Conservation (phyloP, 2,329 filamentous ascomycete genomes). For the Colletotrichum paranaense region DNA sequence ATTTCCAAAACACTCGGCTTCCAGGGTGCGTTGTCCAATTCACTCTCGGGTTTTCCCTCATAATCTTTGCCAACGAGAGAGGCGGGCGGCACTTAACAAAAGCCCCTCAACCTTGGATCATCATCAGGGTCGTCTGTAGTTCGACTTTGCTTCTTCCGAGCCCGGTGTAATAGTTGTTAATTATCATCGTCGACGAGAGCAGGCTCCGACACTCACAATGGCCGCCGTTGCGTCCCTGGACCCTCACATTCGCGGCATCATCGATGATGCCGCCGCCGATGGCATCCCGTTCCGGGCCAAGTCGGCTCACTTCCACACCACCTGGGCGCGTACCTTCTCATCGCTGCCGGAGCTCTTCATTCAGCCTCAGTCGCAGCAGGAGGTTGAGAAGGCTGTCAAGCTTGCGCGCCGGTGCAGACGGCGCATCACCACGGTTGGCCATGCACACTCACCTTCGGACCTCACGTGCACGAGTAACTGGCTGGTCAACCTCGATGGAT, state of each 20-base stretch:
- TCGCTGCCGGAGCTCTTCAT: constrained; percentile 92
- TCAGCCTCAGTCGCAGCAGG: constrained; percentile 81
- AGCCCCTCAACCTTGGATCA: not conserved
- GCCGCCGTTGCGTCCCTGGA: constrained; percentile 43
- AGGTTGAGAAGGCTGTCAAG: constrained; percentile 86
- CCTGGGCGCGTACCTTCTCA: constrained; percentile 94
- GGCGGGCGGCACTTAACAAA: constrained; percentile 4
- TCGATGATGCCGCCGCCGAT: constrained; percentile 44
- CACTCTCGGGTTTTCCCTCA: not conserved
- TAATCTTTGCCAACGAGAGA: not conserved
- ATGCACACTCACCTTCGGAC: constrained; percentile 90
- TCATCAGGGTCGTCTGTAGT: not conserved
- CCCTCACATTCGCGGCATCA: constrained; percentile 49
- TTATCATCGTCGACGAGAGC: not conserved
- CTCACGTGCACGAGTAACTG: constrained; percentile 94
- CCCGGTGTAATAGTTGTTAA: not conserved
- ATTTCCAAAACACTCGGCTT: not conserved
- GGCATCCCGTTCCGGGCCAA: constrained; percentile 80
- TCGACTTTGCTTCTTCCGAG: not conserved
- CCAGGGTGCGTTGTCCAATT: not conserved
- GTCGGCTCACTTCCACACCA: constrained; percentile 81
- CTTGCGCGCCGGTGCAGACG: constrained; percentile 85
- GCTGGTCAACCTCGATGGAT: constrained; percentile 93
- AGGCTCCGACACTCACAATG: constrained; percentile 4
- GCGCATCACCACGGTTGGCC: constrained; percentile 85